phyloP scores from a whole-genome alignment of 192 early-diverging fungal genomes.

The Coemansia sp. region DNA sequence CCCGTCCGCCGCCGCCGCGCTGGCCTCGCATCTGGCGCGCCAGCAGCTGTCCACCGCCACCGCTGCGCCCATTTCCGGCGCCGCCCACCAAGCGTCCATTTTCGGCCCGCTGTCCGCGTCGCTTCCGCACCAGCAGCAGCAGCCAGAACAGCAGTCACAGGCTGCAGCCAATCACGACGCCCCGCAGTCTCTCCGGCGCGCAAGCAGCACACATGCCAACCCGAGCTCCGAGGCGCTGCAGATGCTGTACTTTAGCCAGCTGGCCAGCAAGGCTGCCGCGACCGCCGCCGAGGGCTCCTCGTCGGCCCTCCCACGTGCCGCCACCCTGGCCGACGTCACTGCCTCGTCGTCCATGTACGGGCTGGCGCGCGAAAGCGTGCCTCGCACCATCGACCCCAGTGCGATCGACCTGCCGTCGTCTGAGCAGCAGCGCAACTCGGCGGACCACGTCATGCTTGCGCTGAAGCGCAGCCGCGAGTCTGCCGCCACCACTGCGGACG shows the following conservation, averaged over 20 bases:
- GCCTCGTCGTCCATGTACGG: conserved; percentile 15
- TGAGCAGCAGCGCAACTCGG: neutral
- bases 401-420: conserved; percentile 29
- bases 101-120: neutral
- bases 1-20: conserved; percentile 18
- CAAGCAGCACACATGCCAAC: neutral
- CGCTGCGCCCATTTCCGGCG: neutral
- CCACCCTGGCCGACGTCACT: conserved; percentile 7
- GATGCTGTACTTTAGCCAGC: conserved; percentile 48
- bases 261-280: conserved; percentile 36
- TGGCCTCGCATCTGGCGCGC: conserved; percentile 36
- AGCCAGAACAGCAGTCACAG: neutral
- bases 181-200: conserved; percentile 6
- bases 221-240: conserved; percentile 36
- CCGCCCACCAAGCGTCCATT: neutral
- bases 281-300: conserved; percentile 11
- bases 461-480: neutral
- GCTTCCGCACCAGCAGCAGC: conserved; percentile 7
- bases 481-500: neutral
- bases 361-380: conserved; percentile 18
- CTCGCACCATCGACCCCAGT: conserved; percentile 48
- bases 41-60: conserved; percentile 24
- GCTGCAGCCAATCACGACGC: neutral
- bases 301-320: conserved; percentile 12
- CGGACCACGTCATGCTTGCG: too few species aligned